phyloP scores from a whole-genome alignment of 1,284 basidiomycete genomes.

The Ganoderma resinaceum region DNA sequence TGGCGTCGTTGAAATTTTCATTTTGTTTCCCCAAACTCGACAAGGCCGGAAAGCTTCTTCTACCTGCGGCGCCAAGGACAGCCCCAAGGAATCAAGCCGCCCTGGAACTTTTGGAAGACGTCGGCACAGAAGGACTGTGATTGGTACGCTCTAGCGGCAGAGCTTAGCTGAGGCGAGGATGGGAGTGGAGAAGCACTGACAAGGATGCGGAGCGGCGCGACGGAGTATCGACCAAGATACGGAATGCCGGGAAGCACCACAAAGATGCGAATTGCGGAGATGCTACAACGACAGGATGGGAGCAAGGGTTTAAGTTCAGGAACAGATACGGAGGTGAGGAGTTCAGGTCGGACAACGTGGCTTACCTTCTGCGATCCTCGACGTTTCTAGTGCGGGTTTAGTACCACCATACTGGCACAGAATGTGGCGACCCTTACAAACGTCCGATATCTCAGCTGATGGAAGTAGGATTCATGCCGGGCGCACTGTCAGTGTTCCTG shows the following conservation, averaged over 20 bases:
- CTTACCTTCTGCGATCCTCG: not conserved
- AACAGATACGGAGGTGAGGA: not conserved
- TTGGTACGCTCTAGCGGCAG: not conserved
- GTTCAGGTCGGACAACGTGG: not conserved
- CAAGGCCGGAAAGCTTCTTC: not conserved
- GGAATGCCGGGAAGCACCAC: not conserved
- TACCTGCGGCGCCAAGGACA: not conserved
- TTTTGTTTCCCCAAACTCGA: not conserved
- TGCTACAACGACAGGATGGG: not conserved
- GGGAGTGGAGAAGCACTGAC: not conserved
- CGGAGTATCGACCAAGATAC: not conserved
- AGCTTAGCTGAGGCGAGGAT: not conserved
- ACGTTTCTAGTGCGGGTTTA: not conserved
- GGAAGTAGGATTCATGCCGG: not conserved
- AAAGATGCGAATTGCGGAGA: not conserved
- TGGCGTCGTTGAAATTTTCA: not conserved
- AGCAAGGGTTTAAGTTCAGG: not conserved
- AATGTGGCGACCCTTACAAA: not conserved
- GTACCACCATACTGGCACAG: not conserved
- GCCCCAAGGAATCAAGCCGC: not conserved
- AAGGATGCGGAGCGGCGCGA: not conserved
- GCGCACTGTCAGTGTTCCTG: not conserved
- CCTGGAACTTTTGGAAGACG: not conserved
- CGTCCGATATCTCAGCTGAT: not conserved
- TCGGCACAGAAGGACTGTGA: not conserved